Evolutionary conservation across 2,329 filamentous ascomycete species (phyloP).

Genomic region (Cadophora sp.): DNA sequence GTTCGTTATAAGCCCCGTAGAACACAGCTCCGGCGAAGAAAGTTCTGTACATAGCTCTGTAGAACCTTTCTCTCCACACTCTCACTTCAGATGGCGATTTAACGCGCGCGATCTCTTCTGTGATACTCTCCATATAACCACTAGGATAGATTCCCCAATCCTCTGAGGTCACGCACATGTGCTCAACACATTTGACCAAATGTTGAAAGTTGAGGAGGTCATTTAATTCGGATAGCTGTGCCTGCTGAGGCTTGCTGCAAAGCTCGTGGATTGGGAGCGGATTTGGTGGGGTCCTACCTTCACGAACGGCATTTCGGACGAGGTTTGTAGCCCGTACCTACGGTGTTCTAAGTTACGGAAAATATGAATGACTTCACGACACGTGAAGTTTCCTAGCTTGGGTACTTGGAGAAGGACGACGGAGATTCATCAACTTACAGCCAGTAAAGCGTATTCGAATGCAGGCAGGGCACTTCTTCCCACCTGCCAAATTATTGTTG

Average conservation of each 20-base stretch:
- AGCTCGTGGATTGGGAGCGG: not conserved
- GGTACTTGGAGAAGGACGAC: not conserved
- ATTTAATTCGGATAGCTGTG: not conserved
- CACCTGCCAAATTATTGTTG: slow-evolving; percentile 5
- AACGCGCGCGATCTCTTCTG: slow-evolving; percentile 1
- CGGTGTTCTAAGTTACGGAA: not conserved
- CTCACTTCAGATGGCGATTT: not conserved
- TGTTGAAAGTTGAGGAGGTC: slow-evolving; percentile 5
- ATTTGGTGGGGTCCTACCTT: not conserved
- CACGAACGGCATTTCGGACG: not conserved
- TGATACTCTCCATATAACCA: too few species aligned
- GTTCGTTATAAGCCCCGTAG: slow-evolving; percentile 2
- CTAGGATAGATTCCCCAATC: too few species aligned
- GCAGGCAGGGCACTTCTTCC: not conserved
- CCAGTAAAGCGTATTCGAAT: slow-evolving; percentile 8
- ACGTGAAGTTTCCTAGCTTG: too few species aligned
- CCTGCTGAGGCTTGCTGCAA: not conserved
- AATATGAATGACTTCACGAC: not conserved
- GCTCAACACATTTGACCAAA: slow-evolving; percentile 14
- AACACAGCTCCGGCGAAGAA: slow-evolving; percentile 10
- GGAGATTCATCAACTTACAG: not conserved
- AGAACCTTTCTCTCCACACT: slow-evolving; percentile 15
- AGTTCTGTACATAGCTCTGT: slow-evolving; percentile 11
- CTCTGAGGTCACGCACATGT: not conserved
- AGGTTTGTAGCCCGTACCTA: slow-evolving; percentile 12